A percentile compares a stretch with the other conserved stretches of the same genome.
phyloP scores from a whole-genome alignment of 805 yeast genomes.

The Suhomyces pyralidae region DNA sequence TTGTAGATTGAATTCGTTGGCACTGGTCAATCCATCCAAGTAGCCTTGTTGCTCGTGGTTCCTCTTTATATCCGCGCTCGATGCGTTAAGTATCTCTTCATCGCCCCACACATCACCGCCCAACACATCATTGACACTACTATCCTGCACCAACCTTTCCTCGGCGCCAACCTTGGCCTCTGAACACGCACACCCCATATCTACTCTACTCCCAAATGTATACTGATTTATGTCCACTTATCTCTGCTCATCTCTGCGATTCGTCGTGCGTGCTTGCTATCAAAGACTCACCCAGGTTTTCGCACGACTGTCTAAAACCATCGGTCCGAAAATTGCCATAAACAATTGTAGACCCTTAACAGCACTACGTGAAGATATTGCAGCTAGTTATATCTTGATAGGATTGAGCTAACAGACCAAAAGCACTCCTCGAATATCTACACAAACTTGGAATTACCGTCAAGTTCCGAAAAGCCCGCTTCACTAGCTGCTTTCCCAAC shows the following conservation, averaged over 20 bases:
- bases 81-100: slow-evolving; percentile 16
- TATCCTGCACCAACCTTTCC: background rate
- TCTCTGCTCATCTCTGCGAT: background rate
- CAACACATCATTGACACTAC: background rate
- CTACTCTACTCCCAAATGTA: background rate
- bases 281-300: background rate
- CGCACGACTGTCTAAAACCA: background rate
- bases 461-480: background rate
- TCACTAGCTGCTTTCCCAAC: background rate
- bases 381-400: background rate
- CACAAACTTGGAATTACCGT: background rate
- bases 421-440: background rate
- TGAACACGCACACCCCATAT: slow-evolving; percentile 6
- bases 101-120: slow-evolving; percentile 32
- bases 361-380: background rate
- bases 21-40: slow-evolving; percentile 68
- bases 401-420: background rate
- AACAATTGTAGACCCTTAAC: background rate
- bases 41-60: slow-evolving; percentile 79
- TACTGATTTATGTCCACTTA: background rate
- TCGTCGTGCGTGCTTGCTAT: background rate
- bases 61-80: slow-evolving; percentile 43
- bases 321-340: background rate
- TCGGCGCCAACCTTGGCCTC: slow-evolving; percentile 1
- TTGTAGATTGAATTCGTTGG: slow-evolving; percentile 71